Evolutionary conservation across 768 basidiomycete species (phyloP).

Genomic region (Amanita rimosa): DNA sequence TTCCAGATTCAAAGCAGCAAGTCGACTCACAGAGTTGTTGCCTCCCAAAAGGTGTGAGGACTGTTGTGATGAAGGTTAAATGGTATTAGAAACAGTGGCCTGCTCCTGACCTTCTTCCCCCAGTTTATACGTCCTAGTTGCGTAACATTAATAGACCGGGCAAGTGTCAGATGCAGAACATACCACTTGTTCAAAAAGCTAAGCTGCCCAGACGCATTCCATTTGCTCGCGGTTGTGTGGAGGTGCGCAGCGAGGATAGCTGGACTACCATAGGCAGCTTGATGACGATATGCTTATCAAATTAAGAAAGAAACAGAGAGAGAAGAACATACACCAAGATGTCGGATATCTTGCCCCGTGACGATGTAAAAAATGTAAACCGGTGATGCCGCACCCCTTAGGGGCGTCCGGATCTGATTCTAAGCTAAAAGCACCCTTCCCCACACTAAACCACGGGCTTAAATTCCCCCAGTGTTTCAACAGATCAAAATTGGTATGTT

Average conservation of each 20-base stretch:
- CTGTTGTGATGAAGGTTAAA: constrained; percentile 22
- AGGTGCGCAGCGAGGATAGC: constrained; percentile 45
- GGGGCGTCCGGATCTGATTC: constrained; percentile 64
- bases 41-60: constrained; percentile 84
- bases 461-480: constrained; percentile 79
- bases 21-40: constrained; percentile 63
- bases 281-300: not conserved
- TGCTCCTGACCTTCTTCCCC: constrained; percentile 62
- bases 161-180: constrained; percentile 12
- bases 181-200: constrained; percentile 79
- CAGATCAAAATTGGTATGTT: constrained; percentile 38
- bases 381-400: constrained; percentile 57
- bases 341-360: constrained; percentile 75
- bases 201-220: constrained; percentile 57
- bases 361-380: constrained; percentile 69
- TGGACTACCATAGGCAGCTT: constrained; percentile 54
- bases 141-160: not conserved
- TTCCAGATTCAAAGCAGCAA: not conserved
- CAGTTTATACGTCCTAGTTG: constrained; percentile 72
- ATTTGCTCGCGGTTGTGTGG: constrained; percentile 39
- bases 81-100: not conserved
- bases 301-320: constrained; percentile 2
- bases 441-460: constrained; percentile 78
- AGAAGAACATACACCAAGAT: constrained; percentile 37
- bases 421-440: constrained; percentile 53